phyloP scores from a whole-genome alignment of 768 basidiomycete genomes.

The Candolleomyces efflorescens region DNA sequence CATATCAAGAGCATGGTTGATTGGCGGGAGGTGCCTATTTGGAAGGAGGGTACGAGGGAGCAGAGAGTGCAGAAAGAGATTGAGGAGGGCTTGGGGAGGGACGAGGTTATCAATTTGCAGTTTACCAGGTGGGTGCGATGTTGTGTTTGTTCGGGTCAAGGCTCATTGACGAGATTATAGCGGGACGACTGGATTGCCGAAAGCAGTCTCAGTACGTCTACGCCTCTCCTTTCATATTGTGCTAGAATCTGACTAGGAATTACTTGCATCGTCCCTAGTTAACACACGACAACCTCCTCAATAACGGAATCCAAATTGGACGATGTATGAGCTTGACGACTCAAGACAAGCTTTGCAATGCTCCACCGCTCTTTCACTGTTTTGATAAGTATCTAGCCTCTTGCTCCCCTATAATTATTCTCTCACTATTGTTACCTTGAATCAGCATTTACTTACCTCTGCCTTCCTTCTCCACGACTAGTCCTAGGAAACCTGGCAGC shows the following conservation, averaged over 20 bases:
- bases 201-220: conserved; percentile 70
- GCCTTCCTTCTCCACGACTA: conserved; percentile 45
- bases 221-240: not conserved
- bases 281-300: conserved; percentile 75
- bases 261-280: conserved; percentile 21
- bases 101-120: conserved; percentile 79
- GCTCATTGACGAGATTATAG: conserved; percentile 29
- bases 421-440: not conserved
- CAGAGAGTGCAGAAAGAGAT: conserved; percentile 39
- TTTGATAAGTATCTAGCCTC: conserved; percentile 63
- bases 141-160: not conserved
- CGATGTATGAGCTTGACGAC: conserved; percentile 66
- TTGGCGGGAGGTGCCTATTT: conserved; percentile 69
- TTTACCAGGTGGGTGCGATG: conserved; percentile 63
- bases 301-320: conserved; percentile 70
- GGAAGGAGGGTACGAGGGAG: conserved; percentile 53
- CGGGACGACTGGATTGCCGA: conserved; percentile 77
- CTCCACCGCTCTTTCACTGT: conserved; percentile 82
- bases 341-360: conserved; percentile 72
- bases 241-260: conserved; percentile 25
- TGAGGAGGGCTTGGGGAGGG: conserved; percentile 37
- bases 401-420: not conserved
- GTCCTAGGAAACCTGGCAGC: conserved; percentile 79
- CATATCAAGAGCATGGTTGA: conserved; percentile 53
- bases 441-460: conserved; percentile 5